Evolutionary conservation across 768 basidiomycete genomes (phyloP).

Genomic region (Cyathus striatus): DNA sequence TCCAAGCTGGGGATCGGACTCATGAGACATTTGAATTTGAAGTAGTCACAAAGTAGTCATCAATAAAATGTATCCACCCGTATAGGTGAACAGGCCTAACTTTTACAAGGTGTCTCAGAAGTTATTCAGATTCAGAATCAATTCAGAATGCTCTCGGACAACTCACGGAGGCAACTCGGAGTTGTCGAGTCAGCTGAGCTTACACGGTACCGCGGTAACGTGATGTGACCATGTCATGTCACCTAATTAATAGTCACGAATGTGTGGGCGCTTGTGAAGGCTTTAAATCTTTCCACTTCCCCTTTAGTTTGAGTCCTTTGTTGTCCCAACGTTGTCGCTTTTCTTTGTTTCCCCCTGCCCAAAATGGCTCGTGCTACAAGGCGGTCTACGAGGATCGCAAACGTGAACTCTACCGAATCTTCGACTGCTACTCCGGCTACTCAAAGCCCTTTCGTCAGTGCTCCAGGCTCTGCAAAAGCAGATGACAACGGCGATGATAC

Average conservation of each 20-base stretch:
- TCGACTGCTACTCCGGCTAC: conserved; percentile 31
- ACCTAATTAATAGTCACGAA: conserved; percentile 23
- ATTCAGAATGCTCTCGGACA: too few relatives aligned
- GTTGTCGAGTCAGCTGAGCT: too few relatives aligned
- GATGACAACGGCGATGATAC: conserved; percentile 35
- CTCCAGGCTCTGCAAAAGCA: conserved; percentile 32
- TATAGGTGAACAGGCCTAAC: too few relatives aligned
- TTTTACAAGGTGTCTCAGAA: too few relatives aligned
- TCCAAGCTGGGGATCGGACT: too few relatives aligned
- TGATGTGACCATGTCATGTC: conserved; percentile 17
- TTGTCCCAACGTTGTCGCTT: conserved; percentile 8
- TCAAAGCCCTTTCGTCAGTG: conserved; percentile 45
- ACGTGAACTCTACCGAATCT: conserved; percentile 21
- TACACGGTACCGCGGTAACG: conserved; percentile 19
- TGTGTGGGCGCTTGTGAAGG: conserved; percentile 5
- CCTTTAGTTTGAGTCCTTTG: conserved; percentile 7
- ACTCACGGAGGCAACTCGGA: too few relatives aligned
- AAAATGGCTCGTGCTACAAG: conserved; percentile 30
- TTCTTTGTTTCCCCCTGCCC: not conserved
- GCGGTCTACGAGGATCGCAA: conserved; percentile 20
- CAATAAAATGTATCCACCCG: too few relatives aligned
- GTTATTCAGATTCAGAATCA: too few relatives aligned
- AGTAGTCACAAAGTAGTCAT: too few relatives aligned
- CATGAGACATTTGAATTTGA: too few relatives aligned
- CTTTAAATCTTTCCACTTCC: conserved; percentile 13